Percentiles rank a stretch among this genome's conserved stretches.
Evolutionary conservation across 73 alveolate species (phyloP).

Genomic region (Paramecium biaurelia): DNA sequence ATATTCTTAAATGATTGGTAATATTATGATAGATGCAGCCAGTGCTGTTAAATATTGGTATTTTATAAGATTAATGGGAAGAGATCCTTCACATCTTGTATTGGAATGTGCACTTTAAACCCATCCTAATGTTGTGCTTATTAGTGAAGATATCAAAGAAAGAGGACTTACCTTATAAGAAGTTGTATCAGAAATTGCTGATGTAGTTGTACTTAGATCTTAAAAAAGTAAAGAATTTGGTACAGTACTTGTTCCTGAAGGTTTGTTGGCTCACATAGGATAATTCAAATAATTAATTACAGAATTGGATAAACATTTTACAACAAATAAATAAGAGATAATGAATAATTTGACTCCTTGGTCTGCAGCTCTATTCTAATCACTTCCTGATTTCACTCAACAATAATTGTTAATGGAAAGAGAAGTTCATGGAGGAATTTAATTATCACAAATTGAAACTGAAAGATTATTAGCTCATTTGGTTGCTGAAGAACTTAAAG

Average conservation of each 20-base stretch:
- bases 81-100: constrained; percentile 90
- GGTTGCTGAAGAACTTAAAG: constrained; percentile 79
- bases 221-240: constrained; percentile 75
- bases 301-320: constrained; percentile 68
- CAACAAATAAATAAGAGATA: constrained; percentile 45
- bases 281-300: constrained; percentile 74
- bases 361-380: constrained; percentile 77
- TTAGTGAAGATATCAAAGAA: constrained; percentile 73
- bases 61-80: constrained; percentile 90
- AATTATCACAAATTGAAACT: constrained; percentile 93
- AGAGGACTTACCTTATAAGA: constrained; percentile 77
- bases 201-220: constrained; percentile 67
- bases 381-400: constrained; percentile 86
- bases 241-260: constrained; percentile 84
- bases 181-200: constrained; percentile 72
- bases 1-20: constrained; percentile 84
- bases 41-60: constrained; percentile 91
- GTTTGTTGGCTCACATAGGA: constrained; percentile 78
- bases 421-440: constrained; percentile 76
- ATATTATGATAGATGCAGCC: constrained; percentile 82
- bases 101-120: constrained; percentile 87
- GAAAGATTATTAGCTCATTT: constrained; percentile 92
- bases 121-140: constrained; percentile 80
- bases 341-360: constrained; percentile 61
- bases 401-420: constrained; percentile 77